Evolutionary conservation across 1,284 basidiomycete genomes (phyloP).

Genomic region (Thecaphora frezii): DNA sequence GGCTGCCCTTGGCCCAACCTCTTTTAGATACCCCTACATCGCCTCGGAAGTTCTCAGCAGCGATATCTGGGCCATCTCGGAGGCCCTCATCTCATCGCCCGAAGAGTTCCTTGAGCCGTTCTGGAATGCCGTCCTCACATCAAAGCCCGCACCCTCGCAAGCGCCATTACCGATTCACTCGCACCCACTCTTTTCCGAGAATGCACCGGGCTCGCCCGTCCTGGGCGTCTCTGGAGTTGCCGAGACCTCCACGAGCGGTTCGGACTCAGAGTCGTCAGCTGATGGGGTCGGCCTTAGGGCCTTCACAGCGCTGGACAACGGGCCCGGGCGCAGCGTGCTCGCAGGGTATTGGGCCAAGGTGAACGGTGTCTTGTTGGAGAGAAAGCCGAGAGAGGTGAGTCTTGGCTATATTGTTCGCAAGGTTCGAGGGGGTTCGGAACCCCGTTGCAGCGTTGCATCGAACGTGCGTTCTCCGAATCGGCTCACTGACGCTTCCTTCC

Average conservation of each 20-base stretch:
- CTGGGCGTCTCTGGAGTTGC: slow-evolving; percentile 33
- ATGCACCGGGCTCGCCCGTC: slow-evolving; percentile 13
- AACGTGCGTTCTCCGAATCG: too few species aligned
- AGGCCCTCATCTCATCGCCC: slow-evolving; percentile 77
- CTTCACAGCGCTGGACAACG: slow-evolving; percentile 56
- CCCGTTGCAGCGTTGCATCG: too few species aligned
- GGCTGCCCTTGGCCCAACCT: too few species aligned
- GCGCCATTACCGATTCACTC: slow-evolving; percentile 51
- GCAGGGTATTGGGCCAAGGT: slow-evolving; percentile 73
- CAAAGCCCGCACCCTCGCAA: slow-evolving; percentile 62
- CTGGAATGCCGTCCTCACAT: slow-evolving; percentile 88
- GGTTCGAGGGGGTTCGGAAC: too few species aligned
- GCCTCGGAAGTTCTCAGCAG: slow-evolving; percentile 94
- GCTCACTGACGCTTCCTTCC: neutral
- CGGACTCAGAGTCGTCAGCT: slow-evolving; percentile 1
- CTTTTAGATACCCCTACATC: slow-evolving; percentile 77
- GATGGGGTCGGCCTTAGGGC: slow-evolving; percentile 9
- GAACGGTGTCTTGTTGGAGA: slow-evolving; percentile 79
- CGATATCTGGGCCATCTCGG: slow-evolving; percentile 91
- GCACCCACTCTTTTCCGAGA: slow-evolving; percentile 52
- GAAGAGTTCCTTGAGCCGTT: slow-evolving; percentile 67
- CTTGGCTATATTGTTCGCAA: slow-evolving; percentile 3
- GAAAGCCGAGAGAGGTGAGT: slow-evolving; percentile 84
- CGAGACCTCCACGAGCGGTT: slow-evolving; percentile 15
- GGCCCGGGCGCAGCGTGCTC: slow-evolving; percentile 62